These are phyloP conservation scores for Rhizophlyctis rosea DNA, from an alignment of 192 early-diverging fungal genomes.

Conservation along the genomic window DNA sequence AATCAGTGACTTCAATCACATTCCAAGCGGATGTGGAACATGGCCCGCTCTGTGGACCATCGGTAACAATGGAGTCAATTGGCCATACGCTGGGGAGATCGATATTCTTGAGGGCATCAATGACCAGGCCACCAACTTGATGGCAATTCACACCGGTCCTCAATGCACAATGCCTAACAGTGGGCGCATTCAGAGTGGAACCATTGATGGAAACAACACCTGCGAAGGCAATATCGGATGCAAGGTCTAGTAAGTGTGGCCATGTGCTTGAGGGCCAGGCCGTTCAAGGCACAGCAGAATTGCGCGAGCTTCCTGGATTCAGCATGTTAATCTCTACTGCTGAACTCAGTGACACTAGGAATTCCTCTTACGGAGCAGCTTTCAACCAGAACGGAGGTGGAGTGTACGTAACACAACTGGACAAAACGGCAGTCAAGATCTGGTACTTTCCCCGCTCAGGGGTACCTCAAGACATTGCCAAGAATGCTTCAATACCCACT, in stretches of 20 bases:
- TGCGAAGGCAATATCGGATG: slow-evolving; percentile 11
- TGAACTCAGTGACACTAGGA: not conserved
- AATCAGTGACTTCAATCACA: too few species aligned
- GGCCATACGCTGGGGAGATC: slow-evolving; percentile 49
- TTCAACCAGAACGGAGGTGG: slow-evolving; percentile 41
- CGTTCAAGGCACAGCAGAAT: too few species aligned
- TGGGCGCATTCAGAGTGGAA: slow-evolving; percentile 1
- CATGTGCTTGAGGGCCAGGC: too few species aligned
- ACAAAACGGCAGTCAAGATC: slow-evolving; percentile 33
- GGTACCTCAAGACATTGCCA: slow-evolving; percentile 37
- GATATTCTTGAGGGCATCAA: slow-evolving; percentile 49
- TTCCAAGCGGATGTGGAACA: slow-evolving; percentile 47
- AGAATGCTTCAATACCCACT: slow-evolving; percentile 30
- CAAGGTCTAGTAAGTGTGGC: too few species aligned
- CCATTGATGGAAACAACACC: not conserved
- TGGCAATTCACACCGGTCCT: slow-evolving; percentile 34
- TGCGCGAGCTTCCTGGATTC: not conserved
- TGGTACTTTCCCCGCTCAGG: slow-evolving; percentile 30
- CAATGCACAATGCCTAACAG: slow-evolving; percentile 35
- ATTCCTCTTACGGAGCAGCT: slow-evolving; percentile 31
- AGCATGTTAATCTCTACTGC: not conserved
- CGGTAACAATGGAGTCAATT: slow-evolving; percentile 39
- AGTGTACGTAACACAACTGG: slow-evolving; percentile 39
- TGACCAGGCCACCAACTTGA: slow-evolving; percentile 12
- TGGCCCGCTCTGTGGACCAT: slow-evolving; percentile 52